phyloP scores from a whole-genome alignment of 1,139 yeast genomes.

The Geotrichum macrosporum region DNA sequence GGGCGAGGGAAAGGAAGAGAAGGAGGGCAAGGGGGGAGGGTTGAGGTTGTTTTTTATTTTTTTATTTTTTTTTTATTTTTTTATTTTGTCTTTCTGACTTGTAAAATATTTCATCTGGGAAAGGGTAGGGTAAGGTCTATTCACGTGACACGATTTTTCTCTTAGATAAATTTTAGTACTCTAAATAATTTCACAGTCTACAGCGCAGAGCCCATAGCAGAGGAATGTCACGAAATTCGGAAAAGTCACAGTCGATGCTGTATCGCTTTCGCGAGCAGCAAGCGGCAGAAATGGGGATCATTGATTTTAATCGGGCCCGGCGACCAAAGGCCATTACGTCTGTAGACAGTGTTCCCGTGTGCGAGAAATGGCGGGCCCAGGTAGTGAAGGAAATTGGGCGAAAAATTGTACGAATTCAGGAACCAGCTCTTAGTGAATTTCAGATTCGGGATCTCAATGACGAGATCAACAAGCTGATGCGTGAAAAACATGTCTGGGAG shows the following conservation, averaged over 20 bases:
- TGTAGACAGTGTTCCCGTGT: slow-evolving; percentile 56
- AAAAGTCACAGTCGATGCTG: slow-evolving; percentile 68
- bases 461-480: slow-evolving; percentile 61
- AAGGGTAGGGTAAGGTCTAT: slow-evolving; percentile 12
- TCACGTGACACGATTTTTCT: too few species aligned
- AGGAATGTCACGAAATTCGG: slow-evolving; percentile 79
- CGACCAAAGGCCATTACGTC: slow-evolving; percentile 60
- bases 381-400: slow-evolving; percentile 61
- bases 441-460: slow-evolving; percentile 75
- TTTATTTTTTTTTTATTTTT: too few species aligned
- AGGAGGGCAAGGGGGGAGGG: slow-evolving; percentile 21
- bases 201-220: too few species aligned
- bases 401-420: slow-evolving; percentile 61
- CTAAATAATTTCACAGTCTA: too few species aligned
- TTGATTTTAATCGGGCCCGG: slow-evolving; percentile 44
- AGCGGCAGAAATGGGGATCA: slow-evolving; percentile 56
- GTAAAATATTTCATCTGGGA: slow-evolving; percentile 5
- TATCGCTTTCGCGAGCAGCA: slow-evolving; percentile 60
- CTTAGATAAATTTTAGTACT: too few species aligned
- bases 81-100: too few species aligned
- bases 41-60: slow-evolving; percentile 18
- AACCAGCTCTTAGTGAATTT: slow-evolving; percentile 51
- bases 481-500: slow-evolving; percentile 76
- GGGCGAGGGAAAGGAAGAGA: slow-evolving; percentile 16
- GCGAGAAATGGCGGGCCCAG: slow-evolving; percentile 73